These are phyloP conservation scores for Prunus mongolica DNA, from an alignment of 306 rosid species.

Conservation along the genomic window DNA sequence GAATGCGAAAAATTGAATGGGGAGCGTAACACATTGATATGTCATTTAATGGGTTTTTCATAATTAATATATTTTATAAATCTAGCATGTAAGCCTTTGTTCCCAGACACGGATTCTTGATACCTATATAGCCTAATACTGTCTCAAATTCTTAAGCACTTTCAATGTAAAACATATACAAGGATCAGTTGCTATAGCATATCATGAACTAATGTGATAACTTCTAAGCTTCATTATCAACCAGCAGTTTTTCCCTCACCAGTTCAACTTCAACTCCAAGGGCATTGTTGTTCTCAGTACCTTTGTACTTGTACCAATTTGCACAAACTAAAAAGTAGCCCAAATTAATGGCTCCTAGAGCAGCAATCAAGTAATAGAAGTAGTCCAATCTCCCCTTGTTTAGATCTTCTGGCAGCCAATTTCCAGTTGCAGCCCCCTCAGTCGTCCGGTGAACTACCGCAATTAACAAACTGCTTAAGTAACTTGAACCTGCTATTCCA, in stretches of 20 bases:
- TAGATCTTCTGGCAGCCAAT: constrained; percentile 88
- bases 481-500: constrained; percentile 61
- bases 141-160: too few relatives aligned
- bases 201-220: background rate
- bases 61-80: too few relatives aligned
- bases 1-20: too few relatives aligned
- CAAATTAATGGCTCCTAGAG: constrained; percentile 42
- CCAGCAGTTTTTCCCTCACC: constrained; percentile 21
- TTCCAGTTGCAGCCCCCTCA: constrained; percentile 34
- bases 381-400: constrained; percentile 77
- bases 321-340: constrained; percentile 58
- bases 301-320: constrained; percentile 68
- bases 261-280: constrained; percentile 23
- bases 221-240: constrained; percentile 13
- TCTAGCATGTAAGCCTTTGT: too few relatives aligned
- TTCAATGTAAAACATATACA: too few relatives aligned
- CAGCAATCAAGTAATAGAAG: constrained; percentile 60
- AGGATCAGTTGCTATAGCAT: background rate
- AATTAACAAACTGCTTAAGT: constrained; percentile 56
- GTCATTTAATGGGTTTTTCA: too few relatives aligned
- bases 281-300: constrained; percentile 8
- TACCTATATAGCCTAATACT: too few relatives aligned
- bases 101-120: too few relatives aligned
- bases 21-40: too few relatives aligned
- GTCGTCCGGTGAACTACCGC: constrained; percentile 46